Evolutionary conservation across 495 filamentous ascomycete species (phyloP).

Genomic region (Sordaria brevicollis): DNA sequence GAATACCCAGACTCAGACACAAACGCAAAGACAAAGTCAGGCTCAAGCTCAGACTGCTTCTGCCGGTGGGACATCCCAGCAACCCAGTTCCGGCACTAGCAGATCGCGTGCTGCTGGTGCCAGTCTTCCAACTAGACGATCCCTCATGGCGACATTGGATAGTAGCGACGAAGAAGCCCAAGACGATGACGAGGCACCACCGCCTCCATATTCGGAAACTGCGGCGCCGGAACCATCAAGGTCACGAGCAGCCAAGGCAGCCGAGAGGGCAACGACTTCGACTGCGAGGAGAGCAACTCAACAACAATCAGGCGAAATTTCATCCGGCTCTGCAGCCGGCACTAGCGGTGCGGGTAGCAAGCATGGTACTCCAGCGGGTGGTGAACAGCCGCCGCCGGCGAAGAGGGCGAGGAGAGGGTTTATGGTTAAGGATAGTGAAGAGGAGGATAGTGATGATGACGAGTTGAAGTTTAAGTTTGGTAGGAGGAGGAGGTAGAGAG

Average conservation of each 20-base stretch:
- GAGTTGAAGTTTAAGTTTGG: conserved; percentile 43
- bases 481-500: conserved; percentile 12
- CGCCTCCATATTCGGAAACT: background rate
- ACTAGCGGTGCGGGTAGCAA: conserved; percentile 23
- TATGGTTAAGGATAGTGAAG: conserved; percentile 25
- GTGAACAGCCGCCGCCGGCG: conserved; percentile 20
- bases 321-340: conserved; percentile 4
- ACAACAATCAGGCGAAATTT: background rate
- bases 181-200: background rate
- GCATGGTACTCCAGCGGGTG: conserved; percentile 22
- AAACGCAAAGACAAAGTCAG: conserved; percentile 10
- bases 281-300: background rate
- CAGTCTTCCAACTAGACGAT: conserved; percentile 6
- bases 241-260: conserved; percentile 19
- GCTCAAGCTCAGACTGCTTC: conserved; percentile 2
- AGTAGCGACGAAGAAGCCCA: conserved; percentile 32
- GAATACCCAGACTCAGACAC: conserved; percentile 20
- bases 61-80: too few relatives aligned
- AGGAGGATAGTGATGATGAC: conserved; percentile 34
- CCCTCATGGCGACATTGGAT: conserved; percentile 18
- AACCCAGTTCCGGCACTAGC: background rate
- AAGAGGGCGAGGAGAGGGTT: conserved; percentile 33
- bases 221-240: conserved; percentile 11
- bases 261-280: conserved; percentile 15
- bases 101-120: background rate